Percentiles rank a stretch among this genome's conserved stretches.
Evolutionary conservation across 2,329 filamentous ascomycete species (phyloP).

Genomic region (Penicillium psychrosexuale): DNA sequence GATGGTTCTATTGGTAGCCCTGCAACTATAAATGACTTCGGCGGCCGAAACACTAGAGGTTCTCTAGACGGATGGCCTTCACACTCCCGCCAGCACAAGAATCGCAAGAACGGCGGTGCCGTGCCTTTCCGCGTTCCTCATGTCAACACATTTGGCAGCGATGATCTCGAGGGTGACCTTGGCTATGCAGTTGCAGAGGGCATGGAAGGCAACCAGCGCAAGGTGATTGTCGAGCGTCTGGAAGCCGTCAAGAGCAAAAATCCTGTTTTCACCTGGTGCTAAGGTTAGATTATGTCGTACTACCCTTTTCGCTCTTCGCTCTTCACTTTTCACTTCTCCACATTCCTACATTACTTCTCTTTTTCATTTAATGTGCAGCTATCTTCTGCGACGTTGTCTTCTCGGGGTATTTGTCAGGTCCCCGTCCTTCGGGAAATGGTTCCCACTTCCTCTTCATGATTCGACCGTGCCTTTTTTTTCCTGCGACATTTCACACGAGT

Average conservation of each 20-base stretch:
- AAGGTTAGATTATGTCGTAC: constrained; percentile 25
- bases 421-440: not conserved
- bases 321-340: constrained; percentile 7
- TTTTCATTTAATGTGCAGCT: constrained; percentile 19
- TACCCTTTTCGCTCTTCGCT: not conserved
- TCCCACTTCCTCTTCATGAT: not conserved
- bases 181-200: constrained; percentile 92
- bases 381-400: constrained; percentile 21
- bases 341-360: constrained; percentile 16
- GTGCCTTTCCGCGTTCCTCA: constrained; percentile 38
- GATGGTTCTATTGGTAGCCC: constrained; percentile 36
- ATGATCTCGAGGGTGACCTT: constrained; percentile 85
- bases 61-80: constrained; percentile 39
- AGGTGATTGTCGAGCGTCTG: constrained; percentile 93
- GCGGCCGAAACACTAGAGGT: constrained; percentile 32
- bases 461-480: constrained; percentile 18
- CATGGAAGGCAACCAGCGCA: constrained; percentile 84
- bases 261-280: constrained; percentile 98
- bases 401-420: not conserved
- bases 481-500: constrained; percentile 25
- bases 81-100: constrained; percentile 34
- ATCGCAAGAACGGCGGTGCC: constrained; percentile 37
- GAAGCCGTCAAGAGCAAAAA: constrained; percentile 95
- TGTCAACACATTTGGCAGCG: constrained; percentile 56
- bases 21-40: constrained; percentile 32